A percentile compares a stretch with the other conserved stretches of the same genome.
Conservation (phyloP, 1,284 basidiomycete genomes). For the Boletus hoseneyae region DNA sequence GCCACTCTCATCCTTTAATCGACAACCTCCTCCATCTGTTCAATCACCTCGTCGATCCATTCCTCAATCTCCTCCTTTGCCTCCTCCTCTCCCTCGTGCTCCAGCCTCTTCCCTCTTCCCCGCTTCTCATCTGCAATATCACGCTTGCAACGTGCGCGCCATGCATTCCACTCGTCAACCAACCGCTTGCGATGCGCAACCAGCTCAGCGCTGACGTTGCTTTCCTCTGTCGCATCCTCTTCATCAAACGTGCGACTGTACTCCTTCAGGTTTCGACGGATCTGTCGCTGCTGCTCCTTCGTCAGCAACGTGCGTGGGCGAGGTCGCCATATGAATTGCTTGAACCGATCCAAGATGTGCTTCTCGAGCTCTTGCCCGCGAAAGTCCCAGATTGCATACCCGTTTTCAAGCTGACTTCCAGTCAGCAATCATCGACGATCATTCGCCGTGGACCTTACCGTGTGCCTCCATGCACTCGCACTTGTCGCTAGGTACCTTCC, state of each 20-base stretch:
- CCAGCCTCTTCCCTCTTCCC: slow-evolving; percentile 36
- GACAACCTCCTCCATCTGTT: slow-evolving; percentile 81
- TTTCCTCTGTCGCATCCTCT: slow-evolving; percentile 94
- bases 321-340: slow-evolving; percentile 98
- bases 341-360: slow-evolving; percentile 91
- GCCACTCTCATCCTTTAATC: slow-evolving; percentile 23
- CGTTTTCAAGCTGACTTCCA: slow-evolving; percentile 80
- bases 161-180: slow-evolving; percentile 98
- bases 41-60: slow-evolving; percentile 88
- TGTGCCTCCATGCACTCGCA: slow-evolving; percentile 94
- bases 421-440: slow-evolving; percentile 9
- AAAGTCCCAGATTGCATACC: slow-evolving; percentile 98
- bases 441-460: slow-evolving; percentile 45
- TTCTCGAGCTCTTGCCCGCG: slow-evolving; percentile 90
- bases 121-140: slow-evolving; percentile 52
- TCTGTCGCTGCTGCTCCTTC: slow-evolving; percentile 86
- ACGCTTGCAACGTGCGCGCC: slow-evolving; percentile 66
- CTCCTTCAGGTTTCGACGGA: slow-evolving; percentile 90
- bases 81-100: slow-evolving; percentile 46
- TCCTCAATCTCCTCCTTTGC: slow-evolving; percentile 86
- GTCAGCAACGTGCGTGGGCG: slow-evolving; percentile 85
- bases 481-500: slow-evolving; percentile 93
- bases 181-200: slow-evolving; percentile 88
- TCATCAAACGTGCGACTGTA: slow-evolving; percentile 94
- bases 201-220: slow-evolving; percentile 90